Conservation (phyloP, 208 protist species). For the Borovskyia barvae region DNA sequence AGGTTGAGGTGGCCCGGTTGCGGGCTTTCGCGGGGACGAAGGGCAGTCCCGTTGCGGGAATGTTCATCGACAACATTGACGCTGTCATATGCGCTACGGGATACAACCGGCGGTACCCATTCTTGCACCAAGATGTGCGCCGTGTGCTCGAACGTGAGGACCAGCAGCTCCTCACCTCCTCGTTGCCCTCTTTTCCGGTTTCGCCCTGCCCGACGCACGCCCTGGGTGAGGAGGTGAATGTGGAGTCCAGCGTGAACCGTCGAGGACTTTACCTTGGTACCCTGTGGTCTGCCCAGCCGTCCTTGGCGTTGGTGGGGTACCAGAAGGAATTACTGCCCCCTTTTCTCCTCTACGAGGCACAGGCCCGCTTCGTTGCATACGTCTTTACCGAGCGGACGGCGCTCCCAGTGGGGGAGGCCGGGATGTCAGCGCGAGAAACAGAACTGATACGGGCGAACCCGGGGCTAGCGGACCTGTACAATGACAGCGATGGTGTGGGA, state of each 20-base stretch:
- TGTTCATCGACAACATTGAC: constrained; percentile 75
- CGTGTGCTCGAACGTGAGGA: constrained; percentile 49
- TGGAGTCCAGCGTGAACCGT: background rate
- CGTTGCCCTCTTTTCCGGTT: background rate
- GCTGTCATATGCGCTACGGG: constrained; percentile 82
- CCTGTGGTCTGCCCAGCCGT: constrained; percentile 45
- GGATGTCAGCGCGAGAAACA: constrained; percentile 28
- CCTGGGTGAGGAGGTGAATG: background rate
- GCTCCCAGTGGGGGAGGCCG: constrained; percentile 34
- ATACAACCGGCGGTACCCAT: constrained; percentile 70
- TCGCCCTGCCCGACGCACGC: background rate
- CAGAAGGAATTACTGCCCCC: constrained; percentile 77
- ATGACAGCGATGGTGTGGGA: constrained; percentile 40
- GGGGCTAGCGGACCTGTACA: constrained; percentile 37
- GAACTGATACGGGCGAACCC: constrained; percentile 41
- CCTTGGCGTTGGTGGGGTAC: constrained; percentile 80
- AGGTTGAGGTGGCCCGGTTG: constrained; percentile 34
- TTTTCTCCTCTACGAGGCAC: constrained; percentile 83
- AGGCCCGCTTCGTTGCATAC: constrained; percentile 79
- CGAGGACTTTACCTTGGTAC: constrained; percentile 80
- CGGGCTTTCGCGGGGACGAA: background rate
- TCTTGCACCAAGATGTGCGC: constrained; percentile 67
- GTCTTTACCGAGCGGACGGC: constrained; percentile 66
- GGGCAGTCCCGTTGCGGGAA: constrained; percentile 9
- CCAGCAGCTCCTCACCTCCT: constrained; percentile 13